These are phyloP conservation scores for Emergomyces orientalis DNA, from an alignment of 2,329 filamentous ascomycete species.

Conservation along the genomic window DNA sequence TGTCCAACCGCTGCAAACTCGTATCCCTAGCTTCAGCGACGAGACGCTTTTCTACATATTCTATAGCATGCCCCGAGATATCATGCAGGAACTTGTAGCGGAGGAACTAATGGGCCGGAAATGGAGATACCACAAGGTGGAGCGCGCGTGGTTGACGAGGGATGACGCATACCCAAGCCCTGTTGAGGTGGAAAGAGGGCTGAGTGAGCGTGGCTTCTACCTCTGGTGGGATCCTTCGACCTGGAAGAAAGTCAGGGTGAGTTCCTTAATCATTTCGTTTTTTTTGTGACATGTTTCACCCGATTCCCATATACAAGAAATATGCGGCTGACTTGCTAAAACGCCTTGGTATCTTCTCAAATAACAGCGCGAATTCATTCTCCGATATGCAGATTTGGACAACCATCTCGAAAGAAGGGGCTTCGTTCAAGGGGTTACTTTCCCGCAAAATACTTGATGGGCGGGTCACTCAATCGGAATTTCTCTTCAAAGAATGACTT, in stretches of 20 bases:
- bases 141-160: constrained; percentile 43
- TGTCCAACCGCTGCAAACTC: constrained; percentile 51
- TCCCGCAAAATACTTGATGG: constrained; percentile 21
- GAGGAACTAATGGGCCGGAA: constrained; percentile 50
- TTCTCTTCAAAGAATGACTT: not conserved
- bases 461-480: not conserved
- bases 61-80: constrained; percentile 57
- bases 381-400: constrained; percentile 43
- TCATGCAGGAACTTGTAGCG: constrained; percentile 57
- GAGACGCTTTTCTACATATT: constrained; percentile 63
- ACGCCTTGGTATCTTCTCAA: no score
- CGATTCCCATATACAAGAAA: not conserved
- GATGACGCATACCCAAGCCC: constrained; percentile 41
- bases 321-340: not conserved
- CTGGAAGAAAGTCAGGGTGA: constrained; percentile 43
- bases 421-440: constrained; percentile 27
- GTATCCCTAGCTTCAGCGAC: constrained; percentile 50
- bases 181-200: constrained; percentile 39
- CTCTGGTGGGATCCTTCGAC: constrained; percentile 42
- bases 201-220: constrained; percentile 44
- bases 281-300: not conserved
- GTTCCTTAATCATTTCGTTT: constrained; percentile 15
- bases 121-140: constrained; percentile 46
- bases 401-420: constrained; percentile 36
- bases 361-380: constrained; percentile 38